These are phyloP conservation scores for Phytophthora pini DNA, from an alignment of 352 stramenopile genomes.

Conservation along the genomic window DNA sequence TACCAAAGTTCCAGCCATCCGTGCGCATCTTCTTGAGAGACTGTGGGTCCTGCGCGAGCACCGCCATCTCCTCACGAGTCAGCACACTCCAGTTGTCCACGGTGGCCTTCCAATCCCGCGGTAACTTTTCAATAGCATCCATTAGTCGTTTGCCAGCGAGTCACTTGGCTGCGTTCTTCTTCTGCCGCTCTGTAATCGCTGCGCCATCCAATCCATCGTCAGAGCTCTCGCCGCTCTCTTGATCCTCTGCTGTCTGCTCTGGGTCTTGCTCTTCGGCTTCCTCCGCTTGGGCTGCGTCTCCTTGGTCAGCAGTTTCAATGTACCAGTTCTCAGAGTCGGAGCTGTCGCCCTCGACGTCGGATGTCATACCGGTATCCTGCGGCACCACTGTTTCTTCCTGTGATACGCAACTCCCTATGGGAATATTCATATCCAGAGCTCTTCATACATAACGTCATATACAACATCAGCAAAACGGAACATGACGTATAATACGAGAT, in stretches of 20 bases:
- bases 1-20: constrained; percentile 17
- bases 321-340: constrained; percentile 7
- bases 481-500: not conserved
- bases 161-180: not conserved
- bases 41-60: constrained; percentile 6
- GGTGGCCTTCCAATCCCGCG: not conserved
- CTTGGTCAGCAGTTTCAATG: no score
- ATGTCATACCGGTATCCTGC: not conserved
- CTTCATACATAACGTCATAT: not conserved
- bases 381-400: no score
- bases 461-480: no score
- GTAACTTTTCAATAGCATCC: not conserved
- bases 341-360: constrained; percentile 4
- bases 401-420: no score
- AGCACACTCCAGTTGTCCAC: constrained; percentile 3
- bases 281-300: no score
- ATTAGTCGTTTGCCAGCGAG: not conserved
- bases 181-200: not conserved
- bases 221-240: not conserved
- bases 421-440: not conserved
- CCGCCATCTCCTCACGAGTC: constrained; percentile 4
- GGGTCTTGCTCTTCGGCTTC: no score
- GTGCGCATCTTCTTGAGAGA: constrained; percentile 2
- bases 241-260: not conserved
- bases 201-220: not conserved